These are phyloP conservation scores for Picochlorum sp. DNA, from an alignment of 139 green algal genomes.

Conservation along the genomic window DNA sequence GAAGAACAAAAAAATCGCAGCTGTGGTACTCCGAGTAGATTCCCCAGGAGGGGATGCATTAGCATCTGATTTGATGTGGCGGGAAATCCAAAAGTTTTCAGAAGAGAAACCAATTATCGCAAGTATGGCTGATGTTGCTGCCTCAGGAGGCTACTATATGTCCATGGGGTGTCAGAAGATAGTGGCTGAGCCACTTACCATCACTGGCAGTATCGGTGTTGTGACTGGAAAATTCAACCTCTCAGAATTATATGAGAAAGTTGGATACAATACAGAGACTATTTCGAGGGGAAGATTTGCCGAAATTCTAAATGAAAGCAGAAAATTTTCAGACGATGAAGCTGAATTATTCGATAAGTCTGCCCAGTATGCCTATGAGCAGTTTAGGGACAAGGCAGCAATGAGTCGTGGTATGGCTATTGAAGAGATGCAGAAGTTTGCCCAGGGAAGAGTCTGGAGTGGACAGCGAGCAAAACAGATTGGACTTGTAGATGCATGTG, in stretches of 20 bases:
- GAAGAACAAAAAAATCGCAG: constrained; percentile 45
- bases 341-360: constrained; percentile 58
- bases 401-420: constrained; percentile 42
- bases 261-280: constrained; percentile 70
- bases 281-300: constrained; percentile 71
- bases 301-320: constrained; percentile 29
- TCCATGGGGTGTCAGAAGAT: constrained; percentile 66
- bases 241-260: constrained; percentile 62
- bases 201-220: constrained; percentile 90
- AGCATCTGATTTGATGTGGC: constrained; percentile 92
- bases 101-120: constrained; percentile 87
- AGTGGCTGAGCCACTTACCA: constrained; percentile 79
- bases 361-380: constrained; percentile 72
- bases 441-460: constrained; percentile 86
- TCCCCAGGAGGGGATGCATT: constrained; percentile 82
- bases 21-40: constrained; percentile 87
- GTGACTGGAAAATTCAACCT: constrained; percentile 24
- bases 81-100: constrained; percentile 52
- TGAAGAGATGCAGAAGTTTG: constrained; percentile 45
- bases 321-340: constrained; percentile 75
- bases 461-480: constrained; percentile 48
- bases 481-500: constrained; percentile 79
- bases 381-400: constrained; percentile 71
- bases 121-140: constrained; percentile 89
- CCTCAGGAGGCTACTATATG: constrained; percentile 93